Evolutionary conservation across 2,329 filamentous ascomycete genomes (phyloP).

Genomic region (Trichoderma asperellum): DNA sequence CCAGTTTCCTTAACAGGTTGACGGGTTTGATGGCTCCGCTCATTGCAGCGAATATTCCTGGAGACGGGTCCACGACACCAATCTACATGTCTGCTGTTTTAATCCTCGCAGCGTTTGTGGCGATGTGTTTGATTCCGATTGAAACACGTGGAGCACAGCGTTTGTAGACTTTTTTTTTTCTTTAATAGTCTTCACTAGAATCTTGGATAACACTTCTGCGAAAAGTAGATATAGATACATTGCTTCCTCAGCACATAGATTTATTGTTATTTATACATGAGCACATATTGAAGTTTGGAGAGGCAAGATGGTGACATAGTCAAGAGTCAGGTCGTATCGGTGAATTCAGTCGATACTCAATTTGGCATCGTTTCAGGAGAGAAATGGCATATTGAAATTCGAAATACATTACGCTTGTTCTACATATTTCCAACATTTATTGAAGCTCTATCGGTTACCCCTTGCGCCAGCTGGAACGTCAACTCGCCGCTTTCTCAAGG

Average conservation of each 20-base stretch:
- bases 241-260: background rate
- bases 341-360: background rate
- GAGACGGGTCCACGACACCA: conserved; percentile 60
- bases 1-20: conserved; percentile 70
- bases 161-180: conserved; percentile 44
- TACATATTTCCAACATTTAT: conserved; percentile 1
- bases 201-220: background rate
- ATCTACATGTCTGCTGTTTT: conserved; percentile 61
- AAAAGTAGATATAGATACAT: background rate
- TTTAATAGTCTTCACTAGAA: conserved; percentile 14
- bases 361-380: background rate
- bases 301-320: background rate
- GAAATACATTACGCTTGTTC: background rate
- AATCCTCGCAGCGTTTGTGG: conserved; percentile 62
- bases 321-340: background rate
- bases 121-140: conserved; percentile 64
- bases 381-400: background rate
- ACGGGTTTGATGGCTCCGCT: conserved; percentile 71
- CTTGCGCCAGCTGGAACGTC: conserved; percentile 66
- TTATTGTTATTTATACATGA: background rate
- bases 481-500: conserved; percentile 64
- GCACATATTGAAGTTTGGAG: background rate
- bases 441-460: conserved; percentile 48
- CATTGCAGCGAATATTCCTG: conserved; percentile 64
- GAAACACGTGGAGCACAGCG: conserved; percentile 65